Evolutionary conservation across 2,329 filamentous ascomycete genomes (phyloP).

Genomic region (Pseudogymnoascus sp.): DNA sequence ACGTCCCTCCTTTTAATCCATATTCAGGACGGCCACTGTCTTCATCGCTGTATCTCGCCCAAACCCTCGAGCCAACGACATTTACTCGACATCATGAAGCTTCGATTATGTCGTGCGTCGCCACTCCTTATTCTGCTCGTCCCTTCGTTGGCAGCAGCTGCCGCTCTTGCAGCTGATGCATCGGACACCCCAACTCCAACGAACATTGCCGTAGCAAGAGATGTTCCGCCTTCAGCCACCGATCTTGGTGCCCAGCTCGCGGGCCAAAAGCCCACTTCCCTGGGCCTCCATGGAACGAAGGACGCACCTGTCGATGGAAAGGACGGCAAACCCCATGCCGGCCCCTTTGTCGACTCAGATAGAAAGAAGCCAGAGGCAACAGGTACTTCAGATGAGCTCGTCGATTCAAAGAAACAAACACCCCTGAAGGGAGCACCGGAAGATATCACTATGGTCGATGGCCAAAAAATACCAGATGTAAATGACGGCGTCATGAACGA

Average conservation of each 20-base stretch:
- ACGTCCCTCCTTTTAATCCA: slow-evolving; percentile 3
- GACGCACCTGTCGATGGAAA: slow-evolving; percentile 86
- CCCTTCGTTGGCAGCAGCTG: slow-evolving; percentile 43
- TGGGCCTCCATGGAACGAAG: slow-evolving; percentile 47
- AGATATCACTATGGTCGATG: slow-evolving; percentile 47
- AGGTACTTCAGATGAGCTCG: slow-evolving; percentile 28
- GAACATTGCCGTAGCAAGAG: slow-evolving; percentile 19
- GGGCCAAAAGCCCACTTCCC: slow-evolving; percentile 26
- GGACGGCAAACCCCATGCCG: slow-evolving; percentile 87
- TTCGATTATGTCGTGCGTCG: slow-evolving; percentile 41
- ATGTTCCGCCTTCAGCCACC: slow-evolving; percentile 14
- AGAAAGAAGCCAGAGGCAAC: slow-evolving; percentile 26
- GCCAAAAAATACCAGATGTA: slow-evolving; percentile 51
- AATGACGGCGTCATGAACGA: slow-evolving; percentile 92
- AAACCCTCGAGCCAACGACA: neutral
- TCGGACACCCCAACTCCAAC: slow-evolving; percentile 12
- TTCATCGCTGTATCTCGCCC: neutral
- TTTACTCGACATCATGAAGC: slow-evolving; percentile 41
- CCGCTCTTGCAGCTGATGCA: slow-evolving; percentile 22
- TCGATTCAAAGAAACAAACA: slow-evolving; percentile 26
- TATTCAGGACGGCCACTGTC: neutral
- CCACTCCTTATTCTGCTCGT: slow-evolving; percentile 53
- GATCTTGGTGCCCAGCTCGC: slow-evolving; percentile 17
- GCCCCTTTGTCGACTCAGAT: slow-evolving; percentile 65
- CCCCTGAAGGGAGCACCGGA: slow-evolving; percentile 41